These are phyloP conservation scores for Pneumocystis jirovecii DNA, from an alignment of 1,139 yeast species.

Conservation along the genomic window DNA sequence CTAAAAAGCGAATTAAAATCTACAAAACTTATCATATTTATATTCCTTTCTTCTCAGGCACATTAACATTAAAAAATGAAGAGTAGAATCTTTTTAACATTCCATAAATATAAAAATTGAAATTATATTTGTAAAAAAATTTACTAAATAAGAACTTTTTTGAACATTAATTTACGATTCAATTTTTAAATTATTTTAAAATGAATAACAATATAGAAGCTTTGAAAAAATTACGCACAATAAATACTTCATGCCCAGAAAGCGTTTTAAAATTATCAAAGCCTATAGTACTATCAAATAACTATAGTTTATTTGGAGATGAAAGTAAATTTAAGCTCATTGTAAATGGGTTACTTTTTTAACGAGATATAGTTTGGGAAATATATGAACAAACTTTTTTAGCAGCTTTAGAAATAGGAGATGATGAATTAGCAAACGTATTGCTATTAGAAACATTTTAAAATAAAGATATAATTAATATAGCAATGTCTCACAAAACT, in stretches of 20 bases:
- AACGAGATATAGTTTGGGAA: constrained; percentile 8
- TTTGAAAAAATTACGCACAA: neutral
- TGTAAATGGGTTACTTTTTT: neutral
- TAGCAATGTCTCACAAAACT: constrained; percentile 7
- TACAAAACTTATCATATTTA: neutral
- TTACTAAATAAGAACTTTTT: neutral
- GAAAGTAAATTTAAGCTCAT: neutral
- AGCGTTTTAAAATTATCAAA: neutral
- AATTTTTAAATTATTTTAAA: neutral
- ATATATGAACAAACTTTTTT: constrained; percentile 10
- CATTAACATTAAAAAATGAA: neutral
- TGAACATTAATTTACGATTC: neutral
- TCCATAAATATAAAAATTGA: neutral
- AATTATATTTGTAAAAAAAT: neutral
- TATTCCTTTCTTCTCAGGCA: neutral
- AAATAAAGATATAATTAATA: neutral
- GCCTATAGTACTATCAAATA: neutral
- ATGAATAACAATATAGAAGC: neutral
- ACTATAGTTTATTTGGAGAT: neutral
- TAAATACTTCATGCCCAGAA: neutral
- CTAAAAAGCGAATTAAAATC: neutral
- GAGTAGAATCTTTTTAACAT: neutral
- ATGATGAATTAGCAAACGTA: constrained; percentile 9
- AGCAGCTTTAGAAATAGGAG: constrained; percentile 10
- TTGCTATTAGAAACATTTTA: neutral